Percentiles rank a stretch among this genome's conserved stretches.
phyloP scores from a whole-genome alignment of 2,329 filamentous ascomycete genomes.

The Colletotrichum sidae region DNA sequence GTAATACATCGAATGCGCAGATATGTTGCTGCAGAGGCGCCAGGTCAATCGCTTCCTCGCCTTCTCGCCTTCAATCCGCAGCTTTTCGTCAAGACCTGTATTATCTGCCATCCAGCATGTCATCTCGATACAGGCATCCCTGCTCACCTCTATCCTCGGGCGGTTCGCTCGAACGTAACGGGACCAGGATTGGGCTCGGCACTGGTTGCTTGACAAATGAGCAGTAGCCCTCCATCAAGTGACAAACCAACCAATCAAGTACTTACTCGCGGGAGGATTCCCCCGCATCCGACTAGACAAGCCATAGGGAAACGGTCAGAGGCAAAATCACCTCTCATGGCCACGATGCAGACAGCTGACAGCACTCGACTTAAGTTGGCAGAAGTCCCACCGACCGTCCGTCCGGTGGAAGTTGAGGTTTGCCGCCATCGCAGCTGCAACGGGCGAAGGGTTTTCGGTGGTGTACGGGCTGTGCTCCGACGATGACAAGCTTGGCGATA shows the following conservation, averaged over 20 bases:
- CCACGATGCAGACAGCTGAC: too few species aligned
- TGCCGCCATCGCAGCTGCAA: not conserved
- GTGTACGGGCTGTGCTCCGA: constrained; percentile 13
- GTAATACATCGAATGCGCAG: too few species aligned
- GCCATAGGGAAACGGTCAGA: constrained; percentile 4
- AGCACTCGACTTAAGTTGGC: not conserved
- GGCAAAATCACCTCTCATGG: too few species aligned
- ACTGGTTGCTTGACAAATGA: not conserved
- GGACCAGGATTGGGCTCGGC: not conserved
- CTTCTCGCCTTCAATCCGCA: too few species aligned
- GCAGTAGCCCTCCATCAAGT: not conserved
- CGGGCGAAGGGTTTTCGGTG: not conserved
- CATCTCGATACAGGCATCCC: too few species aligned
- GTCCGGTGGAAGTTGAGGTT: too few species aligned
- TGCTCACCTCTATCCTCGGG: too few species aligned
- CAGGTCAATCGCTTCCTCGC: too few species aligned
- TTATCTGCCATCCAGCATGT: too few species aligned
- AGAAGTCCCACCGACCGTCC: not conserved
- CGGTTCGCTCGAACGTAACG: too few species aligned
- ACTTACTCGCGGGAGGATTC: not conserved
- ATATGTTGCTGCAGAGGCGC: too few species aligned
- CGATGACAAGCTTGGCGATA: constrained; percentile 6
- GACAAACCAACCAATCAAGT: constrained; percentile 16
- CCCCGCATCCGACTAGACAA: constrained; percentile 17
- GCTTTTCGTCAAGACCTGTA: too few species aligned